Base-by-base conservation (phyloP, 352 stramenopile genomes). In the Aphanomyces astaci region DNA sequence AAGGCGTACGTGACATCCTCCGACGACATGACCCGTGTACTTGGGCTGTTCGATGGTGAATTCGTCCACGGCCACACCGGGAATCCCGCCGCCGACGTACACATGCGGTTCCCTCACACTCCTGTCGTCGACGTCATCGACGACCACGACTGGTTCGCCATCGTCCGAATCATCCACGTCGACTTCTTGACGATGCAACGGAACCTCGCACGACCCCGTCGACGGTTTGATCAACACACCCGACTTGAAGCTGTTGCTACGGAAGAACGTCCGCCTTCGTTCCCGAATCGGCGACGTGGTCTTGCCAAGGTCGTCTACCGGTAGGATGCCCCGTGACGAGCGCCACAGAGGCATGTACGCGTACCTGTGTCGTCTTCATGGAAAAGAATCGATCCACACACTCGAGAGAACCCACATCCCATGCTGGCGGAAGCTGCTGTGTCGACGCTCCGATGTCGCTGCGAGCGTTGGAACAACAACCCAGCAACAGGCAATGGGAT, bases 81-180 rank as follows among this genome's bases (percentile, higher is more conserved):
- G 82, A 39, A 93, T 76, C 60, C 84, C 84, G 31, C 84, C 84
- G 11, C 81, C 84, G 70, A 87, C 84, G 46, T 75, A 74, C 11
- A 75, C 56, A 28, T 54, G 28, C 15, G 56, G 56, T 31, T 49
- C 56, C 1, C 22, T 59, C 22, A 25, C 27, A 31, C 25, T 49
- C 17, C 24, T 39, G 56, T 53, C 13, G 22, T 46, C n/a, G 10
- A 52, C 33, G 13, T 46, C 31, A 3, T 51, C 56, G 15, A 52
- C 56, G 40, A 11, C 40, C 25, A 33, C 22, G n/a, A 48, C 56
- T 27, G 22, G 25, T 15, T 62, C 53, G 53, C 15, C 30, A n/a
- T 65, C 56, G 25, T 43, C 51, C 30, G 15, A 59, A 25, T 65
- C 56, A 27, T 48, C 19, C n/a, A 53, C 56, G 36, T 65, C 56